Conservation (phyloP, 257 asterid genomes). For the Solanum clarkiae region DNA sequence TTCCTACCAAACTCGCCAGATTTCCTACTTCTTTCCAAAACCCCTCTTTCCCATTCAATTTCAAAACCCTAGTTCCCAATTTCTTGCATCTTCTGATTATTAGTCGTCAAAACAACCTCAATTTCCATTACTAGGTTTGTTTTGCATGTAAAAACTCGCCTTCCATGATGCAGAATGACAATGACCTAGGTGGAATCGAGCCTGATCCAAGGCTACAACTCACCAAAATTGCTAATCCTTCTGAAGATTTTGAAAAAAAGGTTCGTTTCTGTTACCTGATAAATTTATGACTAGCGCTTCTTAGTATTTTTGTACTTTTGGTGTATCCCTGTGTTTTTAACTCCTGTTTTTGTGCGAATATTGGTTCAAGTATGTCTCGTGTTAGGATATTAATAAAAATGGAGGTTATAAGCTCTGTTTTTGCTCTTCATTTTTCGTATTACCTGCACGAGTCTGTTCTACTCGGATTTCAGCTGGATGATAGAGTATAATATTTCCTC, state of each 20-base stretch:
- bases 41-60: not conserved
- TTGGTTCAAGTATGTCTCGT: not conserved
- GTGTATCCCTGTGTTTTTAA: not conserved
- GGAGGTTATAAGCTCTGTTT: not conserved
- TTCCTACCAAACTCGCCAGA: not conserved
- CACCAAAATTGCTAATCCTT: slow-evolving; percentile 33
- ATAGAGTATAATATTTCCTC: not conserved
- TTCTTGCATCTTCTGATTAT: not conserved
- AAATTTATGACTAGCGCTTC: not conserved
- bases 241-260: slow-evolving; percentile 46
- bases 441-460: not conserved
- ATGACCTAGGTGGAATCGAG: slow-evolving; percentile 3
- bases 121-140: not conserved
- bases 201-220: slow-evolving; percentile 27
- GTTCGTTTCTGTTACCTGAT: not conserved
- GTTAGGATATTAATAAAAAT: not conserved
- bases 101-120: not conserved
- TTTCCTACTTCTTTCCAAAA: not conserved
- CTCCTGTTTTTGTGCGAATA: not conserved
- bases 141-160: not conserved
- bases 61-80: not conserved
- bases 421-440: not conserved
- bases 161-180: not conserved
- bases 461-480: not conserved
- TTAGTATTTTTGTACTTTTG: not conserved